Percentiles rank a stretch among this genome's conserved stretches.
Evolutionary conservation across 139 green algal genomes (phyloP).

Genomic region (Gonium pectorale): DNA sequence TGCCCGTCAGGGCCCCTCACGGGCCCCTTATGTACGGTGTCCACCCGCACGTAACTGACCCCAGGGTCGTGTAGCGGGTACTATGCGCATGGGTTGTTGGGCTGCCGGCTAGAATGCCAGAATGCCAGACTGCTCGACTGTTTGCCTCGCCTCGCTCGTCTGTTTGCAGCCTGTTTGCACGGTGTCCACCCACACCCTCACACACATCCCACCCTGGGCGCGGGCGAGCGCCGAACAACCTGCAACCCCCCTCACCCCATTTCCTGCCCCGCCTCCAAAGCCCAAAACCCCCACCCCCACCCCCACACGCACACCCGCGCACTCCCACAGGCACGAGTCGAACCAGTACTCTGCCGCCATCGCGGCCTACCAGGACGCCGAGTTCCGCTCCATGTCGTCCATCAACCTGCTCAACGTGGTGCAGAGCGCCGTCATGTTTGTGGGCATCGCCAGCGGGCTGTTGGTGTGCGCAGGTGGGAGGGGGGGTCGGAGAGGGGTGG

Average conservation of each 20-base stretch:
- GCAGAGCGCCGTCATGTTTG: conserved; percentile 87
- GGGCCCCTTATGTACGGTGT: no score
- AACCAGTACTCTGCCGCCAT: conserved; percentile 75
- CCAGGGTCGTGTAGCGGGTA: no score
- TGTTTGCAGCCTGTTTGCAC: no score
- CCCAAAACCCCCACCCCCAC: neutral
- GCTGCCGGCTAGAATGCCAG: no score
- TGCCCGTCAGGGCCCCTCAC: no score
- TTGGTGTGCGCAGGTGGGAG: conserved; percentile 54
- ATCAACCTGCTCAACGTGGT: conserved; percentile 88
- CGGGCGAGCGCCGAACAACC: neutral
- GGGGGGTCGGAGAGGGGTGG: neutral
- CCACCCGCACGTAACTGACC: no score
- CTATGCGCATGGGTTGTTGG: no score
- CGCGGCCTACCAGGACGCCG: conserved; percentile 78
- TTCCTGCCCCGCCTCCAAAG: neutral
- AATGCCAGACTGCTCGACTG: no score
- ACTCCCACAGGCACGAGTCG: conserved; percentile 67
- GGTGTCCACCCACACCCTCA: no score
- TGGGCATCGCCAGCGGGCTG: conserved; percentile 57
- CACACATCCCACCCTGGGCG: no score
- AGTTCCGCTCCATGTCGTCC: conserved; percentile 62
- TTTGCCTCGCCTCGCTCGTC: no score
- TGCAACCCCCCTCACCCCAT: neutral
- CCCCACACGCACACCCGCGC: no score